Conservation (phyloP, 495 filamentous ascomycete genomes). For the Parachaetomium inaequale region DNA sequence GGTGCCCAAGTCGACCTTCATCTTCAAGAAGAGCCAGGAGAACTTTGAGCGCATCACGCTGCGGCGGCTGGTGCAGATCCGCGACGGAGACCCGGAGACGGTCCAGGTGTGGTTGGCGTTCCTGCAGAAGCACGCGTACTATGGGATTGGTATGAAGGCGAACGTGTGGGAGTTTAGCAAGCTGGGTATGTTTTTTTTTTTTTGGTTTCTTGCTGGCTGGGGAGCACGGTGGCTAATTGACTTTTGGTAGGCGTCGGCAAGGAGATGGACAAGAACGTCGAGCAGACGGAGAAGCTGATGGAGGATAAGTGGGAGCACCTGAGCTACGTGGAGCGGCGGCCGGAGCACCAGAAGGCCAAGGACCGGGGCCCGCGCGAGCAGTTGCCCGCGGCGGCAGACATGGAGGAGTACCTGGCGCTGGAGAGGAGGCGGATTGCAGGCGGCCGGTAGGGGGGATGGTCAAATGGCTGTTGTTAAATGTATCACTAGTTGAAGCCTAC, state of each 20-base stretch:
- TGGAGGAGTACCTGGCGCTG: slow-evolving; percentile 53
- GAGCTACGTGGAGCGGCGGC: slow-evolving; percentile 52
- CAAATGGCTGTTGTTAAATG: not conserved
- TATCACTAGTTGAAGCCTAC: slow-evolving; percentile 2
- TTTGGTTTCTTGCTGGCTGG: not conserved
- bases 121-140: slow-evolving; percentile 81
- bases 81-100: slow-evolving; percentile 83
- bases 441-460: slow-evolving; percentile 20
- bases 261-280: slow-evolving; percentile 58
- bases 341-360: slow-evolving; percentile 55
- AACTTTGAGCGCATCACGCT: slow-evolving; percentile 92
- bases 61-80: slow-evolving; percentile 84
- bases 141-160: slow-evolving; percentile 97
- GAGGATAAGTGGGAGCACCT: slow-evolving; percentile 62
- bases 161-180: slow-evolving; percentile 87
- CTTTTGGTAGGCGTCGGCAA: slow-evolving; percentile 56
- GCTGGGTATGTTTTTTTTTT: slow-evolving; percentile 50
- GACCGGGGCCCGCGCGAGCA: slow-evolving; percentile 57
- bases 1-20: slow-evolving; percentile 82
- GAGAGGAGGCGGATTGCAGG: slow-evolving; percentile 43
- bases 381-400: slow-evolving; percentile 47
- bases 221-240: not conserved
- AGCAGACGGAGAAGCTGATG: slow-evolving; percentile 57
- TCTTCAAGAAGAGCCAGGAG: slow-evolving; percentile 95
- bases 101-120: slow-evolving; percentile 92